Percentiles rank a stretch among this genome's conserved stretches.
Conservation (phyloP, 352 stramenopile species). For the Phytophthora niederhauseri region DNA sequence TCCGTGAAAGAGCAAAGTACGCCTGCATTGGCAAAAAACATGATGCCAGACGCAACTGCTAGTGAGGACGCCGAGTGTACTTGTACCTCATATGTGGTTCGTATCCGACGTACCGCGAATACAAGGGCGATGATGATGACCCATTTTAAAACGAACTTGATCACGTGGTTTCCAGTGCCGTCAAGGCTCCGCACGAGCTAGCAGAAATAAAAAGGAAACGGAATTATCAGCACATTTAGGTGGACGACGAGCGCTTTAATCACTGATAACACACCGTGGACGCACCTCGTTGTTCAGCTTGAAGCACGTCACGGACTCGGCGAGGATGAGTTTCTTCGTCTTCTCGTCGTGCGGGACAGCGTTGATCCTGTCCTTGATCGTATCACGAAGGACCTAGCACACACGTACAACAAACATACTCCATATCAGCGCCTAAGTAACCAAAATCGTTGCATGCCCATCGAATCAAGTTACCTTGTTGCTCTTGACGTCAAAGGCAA, state of each 20-base stretch:
- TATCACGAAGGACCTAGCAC: constrained; percentile 45
- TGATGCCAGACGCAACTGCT: neutral
- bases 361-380: constrained; percentile 73
- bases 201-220: neutral
- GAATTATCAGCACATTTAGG: neutral
- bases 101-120: constrained; percentile 43
- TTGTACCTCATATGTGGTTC: too few species aligned
- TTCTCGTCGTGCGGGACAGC: constrained; percentile 42
- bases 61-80: neutral
- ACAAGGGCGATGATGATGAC: constrained; percentile 55
- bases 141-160: constrained; percentile 69
- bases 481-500: constrained; percentile 59
- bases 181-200: constrained; percentile 76
- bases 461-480: constrained; percentile 36
- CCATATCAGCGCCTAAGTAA: neutral
- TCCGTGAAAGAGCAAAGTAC: constrained; percentile 9
- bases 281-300: constrained; percentile 75
- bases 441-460: neutral
- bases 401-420: neutral
- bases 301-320: constrained; percentile 60
- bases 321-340: constrained; percentile 54
- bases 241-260: neutral
- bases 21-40: constrained; percentile 3
- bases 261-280: neutral
- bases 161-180: constrained; percentile 47